These are phyloP conservation scores for Xylaria multiplex DNA, from an alignment of 2,329 filamentous ascomycete species.

Conservation along the genomic window DNA sequence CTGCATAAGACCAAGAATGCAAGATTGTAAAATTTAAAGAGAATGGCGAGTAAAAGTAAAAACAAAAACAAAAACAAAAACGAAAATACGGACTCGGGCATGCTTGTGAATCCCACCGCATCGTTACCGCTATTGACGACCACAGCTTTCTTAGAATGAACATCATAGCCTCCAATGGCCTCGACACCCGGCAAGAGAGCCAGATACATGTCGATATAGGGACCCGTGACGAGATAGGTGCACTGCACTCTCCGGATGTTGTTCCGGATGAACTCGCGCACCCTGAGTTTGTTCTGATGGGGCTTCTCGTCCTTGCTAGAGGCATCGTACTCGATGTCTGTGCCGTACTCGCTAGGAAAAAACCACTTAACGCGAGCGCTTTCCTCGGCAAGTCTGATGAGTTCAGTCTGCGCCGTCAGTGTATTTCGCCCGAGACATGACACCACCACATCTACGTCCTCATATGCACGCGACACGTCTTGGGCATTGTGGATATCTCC, in stretches of 20 bases:
- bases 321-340: constrained; percentile 65
- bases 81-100: constrained; percentile 69
- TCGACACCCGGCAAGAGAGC: constrained; percentile 51
- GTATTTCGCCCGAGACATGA: constrained; percentile 67
- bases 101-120: constrained; percentile 74
- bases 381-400: constrained; percentile 64
- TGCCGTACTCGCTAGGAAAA: constrained; percentile 69
- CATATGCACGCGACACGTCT: constrained; percentile 63
- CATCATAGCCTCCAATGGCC: constrained; percentile 67
- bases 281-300: constrained; percentile 70
- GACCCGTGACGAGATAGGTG: constrained; percentile 71
- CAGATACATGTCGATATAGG: constrained; percentile 67
- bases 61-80: not conserved
- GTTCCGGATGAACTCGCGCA: constrained; percentile 63
- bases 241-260: constrained; percentile 59
- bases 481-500: constrained; percentile 62
- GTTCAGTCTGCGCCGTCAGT: constrained; percentile 63
- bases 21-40: no score
- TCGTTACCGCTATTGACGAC: constrained; percentile 71
- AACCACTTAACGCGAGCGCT: constrained; percentile 62
- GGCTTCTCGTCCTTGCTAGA: constrained; percentile 65
- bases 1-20: not conserved
- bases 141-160: constrained; percentile 64
- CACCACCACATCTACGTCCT: constrained; percentile 66
- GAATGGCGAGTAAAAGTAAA: no score